phyloP scores from a whole-genome alignment of 176 grass and related monocot genomes.

The Avena insularis region DNA sequence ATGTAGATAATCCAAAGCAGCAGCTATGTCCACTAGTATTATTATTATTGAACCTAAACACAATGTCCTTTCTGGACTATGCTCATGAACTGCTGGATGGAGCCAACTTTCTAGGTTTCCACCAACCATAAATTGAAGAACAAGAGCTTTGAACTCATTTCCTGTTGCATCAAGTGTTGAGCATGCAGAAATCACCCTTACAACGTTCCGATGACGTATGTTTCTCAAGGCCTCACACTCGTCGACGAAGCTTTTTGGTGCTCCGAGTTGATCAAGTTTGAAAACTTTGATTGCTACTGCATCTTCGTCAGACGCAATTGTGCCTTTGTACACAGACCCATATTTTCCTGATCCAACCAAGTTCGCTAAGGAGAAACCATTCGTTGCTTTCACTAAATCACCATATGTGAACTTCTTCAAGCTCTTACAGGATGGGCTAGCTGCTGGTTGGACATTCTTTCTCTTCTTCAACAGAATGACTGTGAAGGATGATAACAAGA shows the following conservation, averaged over 20 bases:
- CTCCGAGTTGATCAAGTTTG: slow-evolving; percentile 48
- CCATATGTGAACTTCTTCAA: slow-evolving; percentile 42
- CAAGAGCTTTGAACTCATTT: slow-evolving; percentile 66
- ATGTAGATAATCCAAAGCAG: slow-evolving; percentile 60
- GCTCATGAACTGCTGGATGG: slow-evolving; percentile 20
- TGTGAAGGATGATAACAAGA: neutral
- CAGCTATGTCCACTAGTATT: slow-evolving; percentile 52
- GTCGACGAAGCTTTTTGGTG: slow-evolving; percentile 41
- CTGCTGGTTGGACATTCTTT: neutral
- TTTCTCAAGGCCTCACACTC: slow-evolving; percentile 63
- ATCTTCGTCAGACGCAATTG: slow-evolving; percentile 1
- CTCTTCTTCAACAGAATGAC: neutral
- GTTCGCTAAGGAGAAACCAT: slow-evolving; percentile 40
- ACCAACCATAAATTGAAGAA: slow-evolving; percentile 53
- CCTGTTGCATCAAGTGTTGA: slow-evolving; percentile 38
- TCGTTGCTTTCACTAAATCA: slow-evolving; percentile 50
- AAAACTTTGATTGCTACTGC: slow-evolving; percentile 56
- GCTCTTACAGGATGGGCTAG: too few relatives aligned
- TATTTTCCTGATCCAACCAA: slow-evolving; percentile 49
- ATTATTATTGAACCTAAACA: slow-evolving; percentile 43
- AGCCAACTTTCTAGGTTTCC: slow-evolving; percentile 64
- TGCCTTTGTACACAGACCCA: slow-evolving; percentile 60
- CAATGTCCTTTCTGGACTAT: slow-evolving; percentile 9
- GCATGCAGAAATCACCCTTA: slow-evolving; percentile 48
- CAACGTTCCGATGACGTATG: slow-evolving; percentile 59